Evolutionary conservation across 2,329 filamentous ascomycete species (phyloP).

Genomic region (Fusarium chuoi): DNA sequence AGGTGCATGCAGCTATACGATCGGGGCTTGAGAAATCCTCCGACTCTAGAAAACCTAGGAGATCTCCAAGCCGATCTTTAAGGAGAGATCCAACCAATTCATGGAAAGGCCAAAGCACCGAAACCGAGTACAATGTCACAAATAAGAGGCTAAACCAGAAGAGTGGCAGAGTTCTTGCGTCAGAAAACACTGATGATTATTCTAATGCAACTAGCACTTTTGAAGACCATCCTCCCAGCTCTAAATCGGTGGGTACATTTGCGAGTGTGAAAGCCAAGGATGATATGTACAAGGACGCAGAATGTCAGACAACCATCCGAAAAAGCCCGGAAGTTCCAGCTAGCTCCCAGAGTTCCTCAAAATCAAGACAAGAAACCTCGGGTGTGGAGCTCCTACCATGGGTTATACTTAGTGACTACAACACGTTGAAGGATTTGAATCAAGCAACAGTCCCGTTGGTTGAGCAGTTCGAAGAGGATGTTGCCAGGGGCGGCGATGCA

Average conservation of each 20-base stretch:
- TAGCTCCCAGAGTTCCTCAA: neutral
- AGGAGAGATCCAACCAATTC: neutral
- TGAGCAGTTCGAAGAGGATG: slow-evolving; percentile 49
- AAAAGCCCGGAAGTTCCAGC: neutral
- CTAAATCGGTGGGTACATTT: neutral
- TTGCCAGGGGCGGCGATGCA: slow-evolving; percentile 36
- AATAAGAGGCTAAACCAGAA: neutral
- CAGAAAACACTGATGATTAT: neutral
- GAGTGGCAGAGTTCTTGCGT: neutral
- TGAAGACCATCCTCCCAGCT: neutral
- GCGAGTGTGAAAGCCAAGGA: neutral
- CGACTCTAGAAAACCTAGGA: neutral
- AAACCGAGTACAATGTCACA: neutral
- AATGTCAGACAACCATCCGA: slow-evolving; percentile 21
- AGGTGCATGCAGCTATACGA: neutral
- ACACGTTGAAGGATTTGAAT: slow-evolving; percentile 41
- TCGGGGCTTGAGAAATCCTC: neutral
- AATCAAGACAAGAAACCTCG: neutral
- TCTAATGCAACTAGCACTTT: neutral
- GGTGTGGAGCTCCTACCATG: neutral
- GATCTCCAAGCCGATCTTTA: neutral
- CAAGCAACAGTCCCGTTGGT: slow-evolving; percentile 42
- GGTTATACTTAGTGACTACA: slow-evolving; percentile 43
- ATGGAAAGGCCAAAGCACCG: neutral
- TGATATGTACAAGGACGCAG: slow-evolving; percentile 8